phyloP scores from a whole-genome alignment of 805 yeast genomes.

The Saccharomycopsis fodiens region DNA sequence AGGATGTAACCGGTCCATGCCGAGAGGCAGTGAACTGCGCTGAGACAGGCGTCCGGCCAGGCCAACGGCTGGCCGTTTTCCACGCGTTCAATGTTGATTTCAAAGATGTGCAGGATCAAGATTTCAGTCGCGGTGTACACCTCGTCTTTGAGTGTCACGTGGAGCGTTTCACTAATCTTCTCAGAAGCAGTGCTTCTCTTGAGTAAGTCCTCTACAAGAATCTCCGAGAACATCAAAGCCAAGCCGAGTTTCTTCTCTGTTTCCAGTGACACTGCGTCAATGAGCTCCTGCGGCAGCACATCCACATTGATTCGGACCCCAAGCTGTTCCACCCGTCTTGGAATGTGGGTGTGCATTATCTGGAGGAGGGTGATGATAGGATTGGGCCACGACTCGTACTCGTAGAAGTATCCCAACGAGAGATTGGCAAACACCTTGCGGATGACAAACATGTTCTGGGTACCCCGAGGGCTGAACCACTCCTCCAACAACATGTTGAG shows the following conservation, averaged over 20 bases:
- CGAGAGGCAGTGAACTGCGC: conserved; percentile 3
- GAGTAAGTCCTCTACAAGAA: conserved; percentile 44
- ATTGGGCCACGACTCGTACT: conserved; percentile 32
- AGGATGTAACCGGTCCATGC: conserved; percentile 9
- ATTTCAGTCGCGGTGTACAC: conserved; percentile 30
- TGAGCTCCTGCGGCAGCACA: not conserved
- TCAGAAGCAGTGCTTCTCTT: conserved; percentile 26
- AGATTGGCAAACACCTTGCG: conserved; percentile 52
- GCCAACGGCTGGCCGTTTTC: not conserved
- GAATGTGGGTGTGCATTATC: conserved; percentile 9
- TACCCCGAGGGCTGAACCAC: conserved; percentile 12
- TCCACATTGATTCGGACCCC: conserved; percentile 11
- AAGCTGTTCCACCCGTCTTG: not conserved
- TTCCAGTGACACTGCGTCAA: not conserved
- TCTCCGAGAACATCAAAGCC: conserved; percentile 33
- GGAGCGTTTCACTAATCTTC: conserved; percentile 27
- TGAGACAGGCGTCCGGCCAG: not conserved
- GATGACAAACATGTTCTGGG: conserved; percentile 35
- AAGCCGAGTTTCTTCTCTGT: conserved; percentile 13
- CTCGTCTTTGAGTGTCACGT: conserved; percentile 30
- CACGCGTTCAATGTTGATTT: conserved; percentile 13
- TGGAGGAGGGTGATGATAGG: conserved; percentile 31
- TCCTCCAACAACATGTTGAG: conserved; percentile 13
- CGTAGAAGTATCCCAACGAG: conserved; percentile 38
- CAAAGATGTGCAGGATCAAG: conserved; percentile 18